These are phyloP conservation scores for Stemphylium beticola DNA, from an alignment of 2,329 filamentous ascomycete genomes.

Conservation along the genomic window DNA sequence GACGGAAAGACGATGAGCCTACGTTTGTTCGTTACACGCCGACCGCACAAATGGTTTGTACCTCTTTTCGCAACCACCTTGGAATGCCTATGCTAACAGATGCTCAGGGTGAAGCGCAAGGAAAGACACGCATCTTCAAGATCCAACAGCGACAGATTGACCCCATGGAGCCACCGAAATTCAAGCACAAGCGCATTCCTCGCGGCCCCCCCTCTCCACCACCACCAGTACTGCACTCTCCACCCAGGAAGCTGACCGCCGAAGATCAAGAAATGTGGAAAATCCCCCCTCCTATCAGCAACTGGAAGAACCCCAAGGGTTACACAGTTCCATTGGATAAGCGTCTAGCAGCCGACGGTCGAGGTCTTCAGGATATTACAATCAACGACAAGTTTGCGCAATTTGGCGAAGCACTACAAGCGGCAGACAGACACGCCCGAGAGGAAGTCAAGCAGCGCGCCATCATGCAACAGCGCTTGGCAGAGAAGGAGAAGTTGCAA, in stretches of 20 bases:
- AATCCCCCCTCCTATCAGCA: slow-evolving; percentile 87
- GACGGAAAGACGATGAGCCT: slow-evolving; percentile 78
- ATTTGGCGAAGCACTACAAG: slow-evolving; percentile 91
- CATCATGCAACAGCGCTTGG: slow-evolving; percentile 92
- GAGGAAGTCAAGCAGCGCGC: slow-evolving; percentile 94
- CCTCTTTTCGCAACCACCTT: no score
- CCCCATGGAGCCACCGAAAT: slow-evolving; percentile 96
- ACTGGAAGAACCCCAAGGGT: slow-evolving; percentile 99
- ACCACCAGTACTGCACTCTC: slow-evolving; percentile 92
- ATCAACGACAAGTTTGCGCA: slow-evolving; percentile 99
- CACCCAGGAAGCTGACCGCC: slow-evolving; percentile 90
- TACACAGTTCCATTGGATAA: slow-evolving; percentile 97
- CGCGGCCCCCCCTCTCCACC: slow-evolving; percentile 90
- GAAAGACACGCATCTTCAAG: slow-evolving; percentile 97
- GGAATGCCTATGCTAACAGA: no score
- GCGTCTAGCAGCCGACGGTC: slow-evolving; percentile 88
- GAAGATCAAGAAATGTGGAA: slow-evolving; percentile 98
- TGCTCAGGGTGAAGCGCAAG: slow-evolving; percentile 69
- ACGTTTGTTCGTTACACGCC: slow-evolving; percentile 97
- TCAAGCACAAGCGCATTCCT: slow-evolving; percentile 98
- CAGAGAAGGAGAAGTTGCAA: slow-evolving; percentile 93
- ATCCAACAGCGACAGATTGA: slow-evolving; percentile 94
- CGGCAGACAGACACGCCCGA: slow-evolving; percentile 90
- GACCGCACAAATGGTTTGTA: slow-evolving; percentile 79
- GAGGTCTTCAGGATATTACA: slow-evolving; percentile 87